Evolutionary conservation across 2,329 filamentous ascomycete genomes (phyloP).

Genomic region (Xylaria sp.): DNA sequence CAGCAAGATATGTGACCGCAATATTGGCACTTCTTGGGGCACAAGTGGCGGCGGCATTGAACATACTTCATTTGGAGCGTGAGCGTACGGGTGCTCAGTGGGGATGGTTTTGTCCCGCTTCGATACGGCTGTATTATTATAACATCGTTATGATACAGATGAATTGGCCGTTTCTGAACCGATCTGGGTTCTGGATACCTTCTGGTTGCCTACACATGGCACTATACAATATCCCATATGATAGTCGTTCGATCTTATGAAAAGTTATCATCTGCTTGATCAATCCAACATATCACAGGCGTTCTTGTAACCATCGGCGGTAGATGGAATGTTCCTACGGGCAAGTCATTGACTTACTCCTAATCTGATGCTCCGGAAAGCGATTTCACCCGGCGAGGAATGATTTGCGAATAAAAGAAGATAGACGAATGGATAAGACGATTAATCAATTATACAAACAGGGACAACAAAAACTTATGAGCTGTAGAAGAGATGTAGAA

Average conservation of each 20-base stretch:
- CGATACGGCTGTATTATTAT: conserved; percentile 26
- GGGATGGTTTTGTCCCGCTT: conserved; percentile 5
- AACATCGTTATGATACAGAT: conserved; percentile 17
- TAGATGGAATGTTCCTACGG: no score
- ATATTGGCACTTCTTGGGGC: conserved; percentile 31
- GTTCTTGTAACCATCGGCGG: no score
- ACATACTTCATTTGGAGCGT: conserved; percentile 13
- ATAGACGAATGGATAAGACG: no score
- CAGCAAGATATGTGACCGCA: neutral
- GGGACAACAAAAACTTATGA: no score
- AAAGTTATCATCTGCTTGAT: no score
- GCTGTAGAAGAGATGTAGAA: neutral
- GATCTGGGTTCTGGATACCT: neutral
- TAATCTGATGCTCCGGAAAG: no score
- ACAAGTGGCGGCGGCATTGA: conserved; percentile 11
- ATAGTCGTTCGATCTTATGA: neutral
- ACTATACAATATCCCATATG: neutral
- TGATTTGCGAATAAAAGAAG: no score
- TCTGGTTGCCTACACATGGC: neutral
- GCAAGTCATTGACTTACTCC: no score
- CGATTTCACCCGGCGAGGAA: no score
- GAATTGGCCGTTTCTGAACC: neutral
- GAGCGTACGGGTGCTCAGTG: conserved; percentile 11
- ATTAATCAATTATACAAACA: no score
- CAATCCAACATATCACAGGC: no score